Evolutionary conservation across 257 asterid species (phyloP), one percentile per base, ranked within the genome.

Genomic region (Nicotiana benthamiana): DNA sequence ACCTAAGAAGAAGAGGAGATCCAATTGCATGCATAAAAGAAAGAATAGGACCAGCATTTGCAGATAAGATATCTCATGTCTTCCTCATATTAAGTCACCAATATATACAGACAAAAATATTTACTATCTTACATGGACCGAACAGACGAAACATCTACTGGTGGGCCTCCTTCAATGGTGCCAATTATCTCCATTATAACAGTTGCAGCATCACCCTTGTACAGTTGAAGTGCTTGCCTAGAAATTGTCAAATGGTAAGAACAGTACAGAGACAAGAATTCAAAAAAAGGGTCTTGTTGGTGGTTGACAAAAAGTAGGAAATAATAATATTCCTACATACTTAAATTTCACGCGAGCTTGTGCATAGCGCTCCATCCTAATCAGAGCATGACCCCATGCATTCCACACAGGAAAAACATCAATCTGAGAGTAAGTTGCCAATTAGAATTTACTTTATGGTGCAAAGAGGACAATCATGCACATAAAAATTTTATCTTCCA

Each of bases 301-400:
- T 48, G 61, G 61, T 74, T 61, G 30, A 48, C 78, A 56, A 34
- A 28, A 66, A 40, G 13, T 30, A 11, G 13, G 46, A 20, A 80
- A 77, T 56, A 62, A 51, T 34, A 56, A 48, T 24, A 15, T 48
- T 48, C 8, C 51, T 64, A 70, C 89, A 72, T 95, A 95, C 99
- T 91, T 95, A 89, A 93, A 95, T 87, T 95, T 95, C 80, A 93
- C 97, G 65, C 98, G 97, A 88, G 98, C 99, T 83, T 95, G 99
- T 40, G 98, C 91, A 85, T 93, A 93, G 87, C 88, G 98, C 85
- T 95, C 98, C 97, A 91, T 95, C 85, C 96, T 90, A 81, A 95
- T 88, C 79, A 95, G 91, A 79, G 99, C 97, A 88, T 89, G 98
- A 64, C 99, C 98, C 99, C 99, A 95, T 65, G 98, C 90, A 84